phyloP scores from a whole-genome alignment of 139 green algal genomes.

The Coccomyxa sp. region DNA sequence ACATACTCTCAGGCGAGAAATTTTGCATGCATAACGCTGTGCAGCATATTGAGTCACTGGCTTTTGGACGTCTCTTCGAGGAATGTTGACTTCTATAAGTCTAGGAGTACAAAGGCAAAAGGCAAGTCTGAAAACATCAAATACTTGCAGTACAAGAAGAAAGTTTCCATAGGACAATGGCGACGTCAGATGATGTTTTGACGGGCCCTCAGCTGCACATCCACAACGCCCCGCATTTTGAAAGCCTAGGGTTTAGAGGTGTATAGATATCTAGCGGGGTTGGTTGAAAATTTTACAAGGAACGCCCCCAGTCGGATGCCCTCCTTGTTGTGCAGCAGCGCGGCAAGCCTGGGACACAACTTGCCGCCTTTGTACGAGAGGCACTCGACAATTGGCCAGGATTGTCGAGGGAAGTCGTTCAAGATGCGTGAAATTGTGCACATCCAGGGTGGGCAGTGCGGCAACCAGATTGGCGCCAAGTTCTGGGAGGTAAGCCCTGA shows the following conservation, averaged over 20 bases:
- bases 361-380: background rate
- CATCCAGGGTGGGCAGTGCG: conserved; percentile 92
- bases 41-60: background rate
- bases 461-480: conserved; percentile 94
- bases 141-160: no score
- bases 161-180: no score
- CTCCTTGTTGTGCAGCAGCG: background rate
- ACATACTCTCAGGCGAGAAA: background rate
- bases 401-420: background rate
- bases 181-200: background rate
- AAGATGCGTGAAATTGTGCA: conserved; percentile 44
- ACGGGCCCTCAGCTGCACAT: no score
- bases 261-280: background rate
- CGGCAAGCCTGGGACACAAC: background rate
- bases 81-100: background rate
- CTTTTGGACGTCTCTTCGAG: background rate
- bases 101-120: no score
- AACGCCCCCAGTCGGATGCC: background rate
- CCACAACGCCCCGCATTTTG: no score
- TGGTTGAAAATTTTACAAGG: background rate
- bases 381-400: background rate
- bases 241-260: background rate
- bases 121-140: no score
- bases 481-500: conserved; percentile 81
- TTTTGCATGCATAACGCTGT: background rate